Evolutionary conservation across 805 yeast genomes (phyloP).

Genomic region (Hanseniaspora thailandica): DNA sequence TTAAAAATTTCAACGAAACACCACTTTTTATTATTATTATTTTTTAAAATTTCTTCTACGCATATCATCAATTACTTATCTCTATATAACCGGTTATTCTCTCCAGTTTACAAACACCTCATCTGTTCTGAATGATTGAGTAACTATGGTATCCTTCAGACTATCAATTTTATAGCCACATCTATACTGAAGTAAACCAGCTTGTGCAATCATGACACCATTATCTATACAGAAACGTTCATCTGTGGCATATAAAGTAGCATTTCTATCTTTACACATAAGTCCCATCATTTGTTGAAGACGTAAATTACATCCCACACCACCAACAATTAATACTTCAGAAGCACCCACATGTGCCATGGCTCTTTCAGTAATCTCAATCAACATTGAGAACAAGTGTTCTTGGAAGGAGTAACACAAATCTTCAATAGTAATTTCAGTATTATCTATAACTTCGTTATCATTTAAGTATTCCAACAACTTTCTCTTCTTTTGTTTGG

Average conservation of each 20-base stretch:
- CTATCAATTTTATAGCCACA: slow-evolving; percentile 54
- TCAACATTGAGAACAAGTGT: slow-evolving; percentile 86
- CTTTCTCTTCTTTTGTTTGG: slow-evolving; percentile 30
- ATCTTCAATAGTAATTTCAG: slow-evolving; percentile 62
- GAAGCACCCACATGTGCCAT: slow-evolving; percentile 90
- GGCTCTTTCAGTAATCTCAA: slow-evolving; percentile 94
- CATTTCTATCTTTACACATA: slow-evolving; percentile 79
- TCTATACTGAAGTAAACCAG: slow-evolving; percentile 77
- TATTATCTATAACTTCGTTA: slow-evolving; percentile 1
- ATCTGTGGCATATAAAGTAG: slow-evolving; percentile 87
- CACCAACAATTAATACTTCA: slow-evolving; percentile 92
- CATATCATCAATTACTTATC: too few relatives aligned
- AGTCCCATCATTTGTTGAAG: slow-evolving; percentile 92
- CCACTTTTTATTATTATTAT: too few relatives aligned
- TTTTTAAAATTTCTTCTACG: too few relatives aligned
- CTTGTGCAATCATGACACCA: slow-evolving; percentile 98
- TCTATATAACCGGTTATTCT: slow-evolving; percentile 33
- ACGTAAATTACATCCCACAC: slow-evolving; percentile 91
- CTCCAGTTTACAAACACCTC: slow-evolving; percentile 88
- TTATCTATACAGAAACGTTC: slow-evolving; percentile 95
- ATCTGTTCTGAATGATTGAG: slow-evolving; percentile 89
- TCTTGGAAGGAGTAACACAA: slow-evolving; percentile 89
- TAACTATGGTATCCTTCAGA: slow-evolving; percentile 65
- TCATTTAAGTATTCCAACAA: slow-evolving; percentile 23
- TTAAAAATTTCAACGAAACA: too few relatives aligned